Percentiles rank a stretch among this genome's conserved stretches.
These are phyloP conservation scores for Haematococcus lacustris DNA, from an alignment of 139 green algal genomes.

Conservation along the genomic window DNA sequence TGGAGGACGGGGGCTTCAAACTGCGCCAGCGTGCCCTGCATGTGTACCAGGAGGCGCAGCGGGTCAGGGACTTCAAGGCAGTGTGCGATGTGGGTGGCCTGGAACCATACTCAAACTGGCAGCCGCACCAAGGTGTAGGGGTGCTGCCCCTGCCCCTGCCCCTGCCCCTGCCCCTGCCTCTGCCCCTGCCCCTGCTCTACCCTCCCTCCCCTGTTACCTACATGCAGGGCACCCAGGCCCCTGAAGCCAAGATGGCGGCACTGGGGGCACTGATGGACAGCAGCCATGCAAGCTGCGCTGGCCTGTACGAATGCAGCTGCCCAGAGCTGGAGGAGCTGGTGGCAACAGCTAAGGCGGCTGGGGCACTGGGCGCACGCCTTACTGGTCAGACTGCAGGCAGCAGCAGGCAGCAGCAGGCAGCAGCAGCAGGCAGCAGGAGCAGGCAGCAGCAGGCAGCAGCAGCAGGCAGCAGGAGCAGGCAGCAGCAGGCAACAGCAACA, in stretches of 20 bases:
- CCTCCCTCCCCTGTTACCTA: background rate
- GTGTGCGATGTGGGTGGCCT: conserved; percentile 48
- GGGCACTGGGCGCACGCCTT: conserved; percentile 75
- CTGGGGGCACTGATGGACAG: conserved; percentile 83
- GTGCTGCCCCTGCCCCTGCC: too few species aligned
- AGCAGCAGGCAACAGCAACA: too few species aligned
- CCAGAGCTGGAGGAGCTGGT: conserved; percentile 86
- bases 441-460: too few species aligned
- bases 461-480: too few species aligned
- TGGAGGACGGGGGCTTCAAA: conserved; percentile 45
- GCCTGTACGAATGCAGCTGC: conserved; percentile 87
- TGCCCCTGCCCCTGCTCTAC: too few species aligned
- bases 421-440: too few species aligned
- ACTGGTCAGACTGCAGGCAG: conserved; percentile 58
- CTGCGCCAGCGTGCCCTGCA: conserved; percentile 70
- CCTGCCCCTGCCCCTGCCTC: too few species aligned
- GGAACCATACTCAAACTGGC: background rate
- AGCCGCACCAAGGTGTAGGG: too few species aligned
- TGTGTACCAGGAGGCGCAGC: conserved; percentile 74
- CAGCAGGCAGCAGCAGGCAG: too few species aligned
- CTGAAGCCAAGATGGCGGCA: conserved; percentile 38
- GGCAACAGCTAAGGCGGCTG: conserved; percentile 37
- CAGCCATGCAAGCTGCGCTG: conserved; percentile 72
- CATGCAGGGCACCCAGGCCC: too few species aligned
- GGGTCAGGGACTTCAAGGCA: conserved; percentile 65